Conservation (phyloP, 768 basidiomycete species). For the Lactarius sanguifluus region DNA sequence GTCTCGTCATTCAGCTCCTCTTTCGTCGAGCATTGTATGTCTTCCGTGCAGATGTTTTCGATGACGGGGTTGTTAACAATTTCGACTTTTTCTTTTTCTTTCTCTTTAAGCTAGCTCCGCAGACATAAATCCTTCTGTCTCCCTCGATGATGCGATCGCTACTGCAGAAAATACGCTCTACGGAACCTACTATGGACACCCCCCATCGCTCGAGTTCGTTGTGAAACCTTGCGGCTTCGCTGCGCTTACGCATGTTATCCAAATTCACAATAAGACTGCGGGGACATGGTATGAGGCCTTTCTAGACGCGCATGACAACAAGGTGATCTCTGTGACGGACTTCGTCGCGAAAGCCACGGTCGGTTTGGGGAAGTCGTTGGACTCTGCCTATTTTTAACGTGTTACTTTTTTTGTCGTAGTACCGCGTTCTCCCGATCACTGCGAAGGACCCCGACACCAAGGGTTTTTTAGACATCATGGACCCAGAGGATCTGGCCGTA, state of each 20-base stretch:
- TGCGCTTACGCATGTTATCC: slow-evolving; percentile 43
- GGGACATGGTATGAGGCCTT: slow-evolving; percentile 58
- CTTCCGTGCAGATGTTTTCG: neutral
- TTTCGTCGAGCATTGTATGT: slow-evolving; percentile 45
- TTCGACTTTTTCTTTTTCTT: too few species aligned
- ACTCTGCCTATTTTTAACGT: neutral
- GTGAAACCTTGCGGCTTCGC: slow-evolving; percentile 41
- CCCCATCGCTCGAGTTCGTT: slow-evolving; percentile 43
- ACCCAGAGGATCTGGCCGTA: slow-evolving; percentile 53
- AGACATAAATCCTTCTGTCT: slow-evolving; percentile 40
- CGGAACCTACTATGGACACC: slow-evolving; percentile 44
- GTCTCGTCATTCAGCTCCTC: slow-evolving; percentile 47
- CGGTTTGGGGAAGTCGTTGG: slow-evolving; percentile 21
- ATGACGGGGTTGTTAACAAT: neutral
- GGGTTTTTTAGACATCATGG: slow-evolving; percentile 48
- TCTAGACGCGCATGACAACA: slow-evolving; percentile 56
- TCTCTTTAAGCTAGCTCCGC: slow-evolving; percentile 25
- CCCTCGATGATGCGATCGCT: slow-evolving; percentile 40
- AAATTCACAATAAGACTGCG: slow-evolving; percentile 43
- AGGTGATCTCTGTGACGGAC: slow-evolving; percentile 51
- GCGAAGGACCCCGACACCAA: slow-evolving; percentile 48
- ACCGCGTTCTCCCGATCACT: slow-evolving; percentile 41
- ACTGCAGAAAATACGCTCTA: slow-evolving; percentile 40
- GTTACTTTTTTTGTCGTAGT: slow-evolving; percentile 33
- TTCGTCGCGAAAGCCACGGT: slow-evolving; percentile 49